Evolutionary conservation across 768 basidiomycete species (phyloP).

Genomic region (Leccinum rimulosum): DNA sequence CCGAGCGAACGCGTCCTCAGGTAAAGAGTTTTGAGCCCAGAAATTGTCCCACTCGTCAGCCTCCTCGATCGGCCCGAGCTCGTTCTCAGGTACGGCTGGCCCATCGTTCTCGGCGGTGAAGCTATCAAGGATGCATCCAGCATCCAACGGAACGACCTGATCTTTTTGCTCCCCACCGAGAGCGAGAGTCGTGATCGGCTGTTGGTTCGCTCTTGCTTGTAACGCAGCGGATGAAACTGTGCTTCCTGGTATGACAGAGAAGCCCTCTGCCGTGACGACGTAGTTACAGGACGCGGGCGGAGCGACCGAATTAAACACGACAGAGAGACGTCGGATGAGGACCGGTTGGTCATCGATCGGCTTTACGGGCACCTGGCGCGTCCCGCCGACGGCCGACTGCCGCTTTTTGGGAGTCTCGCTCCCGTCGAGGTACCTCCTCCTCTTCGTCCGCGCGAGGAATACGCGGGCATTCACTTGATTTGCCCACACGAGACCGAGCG

Average conservation of each 20-base stretch:
- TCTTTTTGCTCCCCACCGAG: constrained; percentile 4
- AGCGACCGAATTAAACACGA: constrained; percentile 73
- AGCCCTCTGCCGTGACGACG: constrained; percentile 61
- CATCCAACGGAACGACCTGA: constrained; percentile 37
- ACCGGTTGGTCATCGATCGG: constrained; percentile 41
- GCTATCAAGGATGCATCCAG: constrained; percentile 32
- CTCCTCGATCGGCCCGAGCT: constrained; percentile 17
- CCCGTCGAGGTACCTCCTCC: constrained; percentile 55
- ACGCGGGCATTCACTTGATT: constrained; percentile 87
- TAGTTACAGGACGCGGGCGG: constrained; percentile 68
- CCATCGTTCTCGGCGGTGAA: constrained; percentile 13
- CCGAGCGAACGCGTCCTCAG: constrained; percentile 36
- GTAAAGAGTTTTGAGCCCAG: constrained; percentile 42
- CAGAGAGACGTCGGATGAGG: constrained; percentile 66
- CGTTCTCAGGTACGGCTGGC: constrained; percentile 24
- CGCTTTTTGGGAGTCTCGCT: constrained; percentile 29
- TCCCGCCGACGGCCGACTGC: constrained; percentile 10
- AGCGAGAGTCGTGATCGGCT: constrained; percentile 11
- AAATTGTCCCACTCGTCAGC: constrained; percentile 50
- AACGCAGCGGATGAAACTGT: constrained; percentile 7
- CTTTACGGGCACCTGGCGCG: constrained; percentile 1
- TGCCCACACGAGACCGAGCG: constrained; percentile 88
- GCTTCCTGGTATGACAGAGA: constrained; percentile 36
- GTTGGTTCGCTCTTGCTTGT: background rate
- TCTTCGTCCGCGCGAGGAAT: constrained; percentile 74